Base-by-base conservation (phyloP, 805 yeast genomes). In the Candida tallmaniae region DNA sequence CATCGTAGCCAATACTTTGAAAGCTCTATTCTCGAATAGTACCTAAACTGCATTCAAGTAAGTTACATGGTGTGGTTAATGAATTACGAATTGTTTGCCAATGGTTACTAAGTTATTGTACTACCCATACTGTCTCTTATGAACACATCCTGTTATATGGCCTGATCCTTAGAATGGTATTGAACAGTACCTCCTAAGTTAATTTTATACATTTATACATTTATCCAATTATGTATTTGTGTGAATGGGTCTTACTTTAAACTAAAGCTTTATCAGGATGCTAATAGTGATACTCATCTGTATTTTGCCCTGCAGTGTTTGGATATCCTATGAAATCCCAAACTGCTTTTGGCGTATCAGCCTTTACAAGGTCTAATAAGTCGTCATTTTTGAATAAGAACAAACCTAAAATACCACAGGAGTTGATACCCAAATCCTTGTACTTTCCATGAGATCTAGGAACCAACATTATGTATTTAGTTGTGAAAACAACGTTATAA, bases 401-500 rank as follows among this genome's bases (percentile, higher is more conserved):
- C 44, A 90, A 58, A 1, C 97, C 97, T 41, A 84, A 66, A 39
- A 74, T 76, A 0, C 95, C 97, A 29, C 87, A 73, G 0, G 96
- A 71, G 52, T 90, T 90, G 46, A 88, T 71, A 38, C 90, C 83
- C 20, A 80, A 58, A 6, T 64, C 65, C 27, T 70, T 68, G 48
- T 68, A 78, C 32, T 60, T 64, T 1, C 82, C 80, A 12, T 54
- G 49, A 2, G 81, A 65, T 50, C 97, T 74, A 12, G 98, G 97
- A n/a, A 88, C 80, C 15, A 84, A 56, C 75, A 88, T 75, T 61
- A 90, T 75, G 85, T 93, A 90, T 34, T 77, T 73, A 31, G 78
- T 77, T 31, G 94, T 87, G 72, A 90, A 76, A 28, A 87, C 61
- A 23, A 89, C 77, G 53, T 90, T 90, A 58, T 85, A 90, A 24